A percentile compares a stretch with the other conserved stretches of the same genome.
Conservation (phyloP, 257 asterid genomes). For the Scutellaria minor region DNA sequence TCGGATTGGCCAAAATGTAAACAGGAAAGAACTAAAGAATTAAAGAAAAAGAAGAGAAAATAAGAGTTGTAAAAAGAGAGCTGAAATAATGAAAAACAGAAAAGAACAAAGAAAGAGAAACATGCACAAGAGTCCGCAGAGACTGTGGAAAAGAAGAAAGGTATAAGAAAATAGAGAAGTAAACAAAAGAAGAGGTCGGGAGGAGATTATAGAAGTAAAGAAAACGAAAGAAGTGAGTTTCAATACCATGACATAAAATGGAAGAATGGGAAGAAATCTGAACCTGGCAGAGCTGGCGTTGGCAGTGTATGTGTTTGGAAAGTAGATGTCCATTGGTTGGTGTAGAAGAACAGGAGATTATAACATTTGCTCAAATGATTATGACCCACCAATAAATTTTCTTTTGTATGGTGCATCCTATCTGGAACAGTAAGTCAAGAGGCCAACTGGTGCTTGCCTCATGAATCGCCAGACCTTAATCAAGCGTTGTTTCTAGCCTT, state of each 20-base stretch:
- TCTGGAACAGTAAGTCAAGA: not conserved
- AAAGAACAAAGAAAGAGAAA: not conserved
- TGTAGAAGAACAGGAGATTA: not conserved
- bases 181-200: not conserved
- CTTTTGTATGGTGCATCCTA: not conserved
- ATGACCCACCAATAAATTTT: not conserved
- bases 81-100: not conserved
- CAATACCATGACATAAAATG: not conserved
- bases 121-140: not conserved
- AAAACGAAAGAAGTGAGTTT: not conserved
- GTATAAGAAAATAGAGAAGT: not conserved
- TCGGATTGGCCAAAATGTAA: not conserved
- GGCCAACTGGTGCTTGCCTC: constrained; percentile 1
- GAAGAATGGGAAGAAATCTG: not conserved
- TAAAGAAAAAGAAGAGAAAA: not conserved
- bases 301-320: no score
- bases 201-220: not conserved
- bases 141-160: not conserved
- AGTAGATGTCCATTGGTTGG: no score
- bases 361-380: not conserved
- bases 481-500: not conserved
- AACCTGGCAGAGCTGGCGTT: no score
- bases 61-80: not conserved
- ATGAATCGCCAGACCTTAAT: not conserved
- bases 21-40: not conserved